These are phyloP conservation scores for Ophiostoma perfectum DNA, from an alignment of 2,329 filamentous ascomycete genomes.

Conservation along the genomic window DNA sequence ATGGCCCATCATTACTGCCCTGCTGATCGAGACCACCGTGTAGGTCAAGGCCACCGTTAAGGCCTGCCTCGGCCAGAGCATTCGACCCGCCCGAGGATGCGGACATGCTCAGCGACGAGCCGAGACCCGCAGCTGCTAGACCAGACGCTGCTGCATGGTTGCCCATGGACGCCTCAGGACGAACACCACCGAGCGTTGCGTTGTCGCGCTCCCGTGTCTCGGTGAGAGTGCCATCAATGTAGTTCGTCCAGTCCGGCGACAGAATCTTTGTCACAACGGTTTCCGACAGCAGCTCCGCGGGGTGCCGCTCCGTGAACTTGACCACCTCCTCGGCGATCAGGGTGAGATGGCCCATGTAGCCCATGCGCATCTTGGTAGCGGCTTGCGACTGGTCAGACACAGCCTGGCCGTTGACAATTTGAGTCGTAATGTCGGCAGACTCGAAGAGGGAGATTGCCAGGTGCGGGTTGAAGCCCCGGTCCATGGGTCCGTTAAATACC, in stretches of 20 bases:
- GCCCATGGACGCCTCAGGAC: slow-evolving; percentile 82
- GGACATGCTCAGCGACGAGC: slow-evolving; percentile 36
- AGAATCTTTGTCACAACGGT: slow-evolving; percentile 82
- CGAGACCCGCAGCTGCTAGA: slow-evolving; percentile 44
- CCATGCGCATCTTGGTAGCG: slow-evolving; percentile 81
- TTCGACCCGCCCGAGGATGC: slow-evolving; percentile 46
- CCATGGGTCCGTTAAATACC: slow-evolving; percentile 98
- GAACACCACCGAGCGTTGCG: slow-evolving; percentile 91
- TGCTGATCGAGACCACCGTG: slow-evolving; percentile 26
- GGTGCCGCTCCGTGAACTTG: slow-evolving; percentile 93
- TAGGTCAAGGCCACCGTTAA: slow-evolving; percentile 70
- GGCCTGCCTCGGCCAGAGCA: slow-evolving; percentile 72
- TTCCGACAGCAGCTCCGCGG: slow-evolving; percentile 78
- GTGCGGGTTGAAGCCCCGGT: slow-evolving; percentile 84
- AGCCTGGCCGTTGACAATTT: slow-evolving; percentile 85
- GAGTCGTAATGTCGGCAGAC: slow-evolving; percentile 78
- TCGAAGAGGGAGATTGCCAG: slow-evolving; percentile 92
- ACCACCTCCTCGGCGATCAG: slow-evolving; percentile 97
- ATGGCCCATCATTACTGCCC: slow-evolving; percentile 57
- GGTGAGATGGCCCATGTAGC: slow-evolving; percentile 97
- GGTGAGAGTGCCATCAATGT: slow-evolving; percentile 86
- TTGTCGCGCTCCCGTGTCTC: slow-evolving; percentile 96
- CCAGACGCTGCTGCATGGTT: slow-evolving; percentile 56
- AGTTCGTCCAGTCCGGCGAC: slow-evolving; percentile 85
- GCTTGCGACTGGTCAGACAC: slow-evolving; percentile 80